Base-by-base conservation (phyloP, 2,329 filamentous ascomycete species). In the Cladorrhinum sp. region DNA sequence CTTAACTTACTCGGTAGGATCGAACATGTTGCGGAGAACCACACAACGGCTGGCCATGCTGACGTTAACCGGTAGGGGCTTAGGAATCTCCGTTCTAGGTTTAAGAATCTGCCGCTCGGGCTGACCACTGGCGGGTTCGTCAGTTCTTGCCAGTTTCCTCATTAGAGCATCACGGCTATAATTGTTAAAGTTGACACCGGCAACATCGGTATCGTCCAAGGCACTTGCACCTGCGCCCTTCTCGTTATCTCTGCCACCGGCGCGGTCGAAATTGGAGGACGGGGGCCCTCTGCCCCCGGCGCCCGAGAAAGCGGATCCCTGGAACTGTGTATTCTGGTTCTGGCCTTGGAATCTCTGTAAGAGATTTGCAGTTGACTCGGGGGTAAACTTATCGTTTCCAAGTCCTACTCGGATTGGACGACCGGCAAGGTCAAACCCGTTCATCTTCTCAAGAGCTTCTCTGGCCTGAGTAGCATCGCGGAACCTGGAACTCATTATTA, bases 331-430 rank as follows among this genome's bases (percentile, higher is more conserved):
- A 77, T 86, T 87, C 76, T 90, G 88, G 74, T 86, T 87, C 76
- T 90, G 88, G 73, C 90, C 89, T 76, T 92, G 90, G 81, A 96
- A 96, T 78, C 92, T 92, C 80, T 96, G 92, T 73, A 96, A 81
- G 74, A 96, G 85, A 78, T 91, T 93, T 75, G 92, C 90, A 77
- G 92, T 96, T 77, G 92, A 95, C 80, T 98, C 95, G 72, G 93
- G 90, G 78, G 93, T 98, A 79, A 98, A 98, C 86, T 98, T 98
- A 90, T 99, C 95, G 81, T 97, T 99, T 78, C 95, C 95, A 80
- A 99, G 91, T 77, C 95, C 95, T 76, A 99, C 96, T 74, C 95
- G 92, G 75, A 99, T 98, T 66, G 93, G 92, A 74, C 95, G 93
- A 77, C 93, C 93, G 71, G 95, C 95, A 69, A 99, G 87, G 78